Evolutionary conservation across 2,329 filamentous ascomycete genomes (phyloP), one percentile per base, ranked within the genome.

Genomic region (Claviceps sp.): DNA sequence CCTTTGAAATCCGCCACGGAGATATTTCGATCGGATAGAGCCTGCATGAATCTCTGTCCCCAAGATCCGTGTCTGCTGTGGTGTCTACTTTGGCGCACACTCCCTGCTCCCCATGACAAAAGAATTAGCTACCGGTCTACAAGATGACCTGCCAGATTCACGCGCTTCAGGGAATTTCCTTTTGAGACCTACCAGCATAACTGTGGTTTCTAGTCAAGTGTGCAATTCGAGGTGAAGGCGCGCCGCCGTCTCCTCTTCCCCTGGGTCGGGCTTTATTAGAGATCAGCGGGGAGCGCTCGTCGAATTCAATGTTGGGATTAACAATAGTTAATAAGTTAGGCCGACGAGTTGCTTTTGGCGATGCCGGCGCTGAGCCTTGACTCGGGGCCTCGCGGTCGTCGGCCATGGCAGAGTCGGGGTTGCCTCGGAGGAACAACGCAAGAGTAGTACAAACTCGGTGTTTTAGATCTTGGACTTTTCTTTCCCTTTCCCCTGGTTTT

Each of bases 1-100:
- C 75, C 71, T 61, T 83, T 86, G 48, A 82, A 83, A 56, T 85
- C 81, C 55, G 74, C 67, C 67, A 84, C 70, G 55, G 75, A 76
- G 34, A 77, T 74, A 60, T 75, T 77, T 56, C 74, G 72, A 60
- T 77, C 82, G 53, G 70, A 72, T 52, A 87, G 71, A 50, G 79
- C 84, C 54, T 76, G 77, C 54, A 78, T 77, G 24, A 87, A 71
- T 18, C 85, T 78, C 42, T 76, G 71, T 18, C 78, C 71, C 73
- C 75, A 81, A 16, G 81, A 84, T 22, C 72, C 73, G 44, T 74
- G 72, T 45, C 81, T 76, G 59, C 70, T 77, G 63, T 83, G 77
- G 59, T 81, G 70, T 54, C 71, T 70, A 26, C 65, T 61, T 47
- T 65, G 63, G 48, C 67, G 62, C 51, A 65, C 57, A 55, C 65